These are phyloP conservation scores for Paraconiothyrium brasiliense DNA, from an alignment of 2,329 filamentous ascomycete genomes.

Conservation along the genomic window DNA sequence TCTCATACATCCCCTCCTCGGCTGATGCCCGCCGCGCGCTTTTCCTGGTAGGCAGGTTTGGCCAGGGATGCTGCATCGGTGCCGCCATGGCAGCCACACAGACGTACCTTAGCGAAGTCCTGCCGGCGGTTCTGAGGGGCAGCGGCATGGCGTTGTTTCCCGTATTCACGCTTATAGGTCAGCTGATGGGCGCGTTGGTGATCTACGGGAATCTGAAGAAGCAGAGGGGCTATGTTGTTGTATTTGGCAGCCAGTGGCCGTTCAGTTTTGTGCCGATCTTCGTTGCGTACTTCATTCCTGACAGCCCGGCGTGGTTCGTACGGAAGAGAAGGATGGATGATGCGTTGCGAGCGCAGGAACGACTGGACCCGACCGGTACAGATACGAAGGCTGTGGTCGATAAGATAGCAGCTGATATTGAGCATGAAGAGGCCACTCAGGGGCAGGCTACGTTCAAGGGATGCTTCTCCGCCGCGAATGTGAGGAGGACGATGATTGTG, in stretches of 20 bases:
- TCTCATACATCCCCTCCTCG: constrained; percentile 36
- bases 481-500: constrained; percentile 50
- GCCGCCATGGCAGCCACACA: constrained; percentile 51
- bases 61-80: constrained; percentile 58
- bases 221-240: constrained; percentile 51
- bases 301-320: constrained; percentile 61
- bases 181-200: constrained; percentile 55
- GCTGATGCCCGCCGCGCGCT: constrained; percentile 36
- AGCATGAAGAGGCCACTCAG: constrained; percentile 33
- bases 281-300: constrained; percentile 58
- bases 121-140: constrained; percentile 57
- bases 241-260: constrained; percentile 58
- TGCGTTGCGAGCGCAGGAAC: constrained; percentile 58
- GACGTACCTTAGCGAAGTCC: constrained; percentile 63
- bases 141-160: constrained; percentile 61
- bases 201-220: constrained; percentile 48
- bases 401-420: constrained; percentile 33
- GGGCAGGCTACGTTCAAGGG: constrained; percentile 39
- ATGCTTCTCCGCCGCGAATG: constrained; percentile 49
- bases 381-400: constrained; percentile 46
- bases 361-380: constrained; percentile 56
- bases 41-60: constrained; percentile 58
- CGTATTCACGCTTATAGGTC: constrained; percentile 59
- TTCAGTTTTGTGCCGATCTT: constrained; percentile 56
- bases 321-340: constrained; percentile 52